phyloP scores from a whole-genome alignment of 78 protist genomes.

The Dictyostelium firmibasis region DNA sequence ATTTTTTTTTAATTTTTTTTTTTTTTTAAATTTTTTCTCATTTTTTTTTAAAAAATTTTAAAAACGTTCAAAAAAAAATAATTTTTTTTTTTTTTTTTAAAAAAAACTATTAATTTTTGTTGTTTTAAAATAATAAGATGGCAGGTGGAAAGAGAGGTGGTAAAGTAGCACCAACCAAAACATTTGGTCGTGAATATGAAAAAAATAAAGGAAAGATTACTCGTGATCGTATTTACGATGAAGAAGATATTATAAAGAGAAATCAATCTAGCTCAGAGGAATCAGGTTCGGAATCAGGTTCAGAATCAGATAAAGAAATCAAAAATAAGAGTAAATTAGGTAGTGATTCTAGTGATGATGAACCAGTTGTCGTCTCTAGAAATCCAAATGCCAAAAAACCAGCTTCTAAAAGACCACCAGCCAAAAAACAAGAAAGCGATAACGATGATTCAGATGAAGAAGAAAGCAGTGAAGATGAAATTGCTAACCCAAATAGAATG shows the following conservation, averaged over 20 bases:
- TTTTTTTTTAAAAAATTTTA: not conserved
- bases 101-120: not conserved
- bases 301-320: not conserved
- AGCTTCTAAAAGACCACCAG: not conserved
- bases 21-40: not conserved
- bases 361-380: not conserved
- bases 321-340: not conserved
- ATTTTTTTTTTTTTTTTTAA: not conserved
- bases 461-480: not conserved
- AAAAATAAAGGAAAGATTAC: not conserved
- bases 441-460: constrained; percentile 7
- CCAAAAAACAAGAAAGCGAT: not conserved
- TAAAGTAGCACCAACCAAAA: not conserved
- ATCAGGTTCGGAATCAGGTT: not conserved
- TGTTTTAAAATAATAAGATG: not conserved
- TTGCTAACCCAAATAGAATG: constrained; percentile 57
- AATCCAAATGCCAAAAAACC: not conserved
- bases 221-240: constrained; percentile 18
- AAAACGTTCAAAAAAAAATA: not conserved
- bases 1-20: not conserved
- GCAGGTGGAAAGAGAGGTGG: constrained; percentile 33
- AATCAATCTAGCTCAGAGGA: not conserved
- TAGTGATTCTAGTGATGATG: not conserved
- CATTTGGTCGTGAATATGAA: constrained; percentile 1
- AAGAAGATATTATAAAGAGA: constrained; percentile 38